Evolutionary conservation across 352 stramenopile species (phyloP).

Genomic region (Salisapilia sapeloensis): DNA sequence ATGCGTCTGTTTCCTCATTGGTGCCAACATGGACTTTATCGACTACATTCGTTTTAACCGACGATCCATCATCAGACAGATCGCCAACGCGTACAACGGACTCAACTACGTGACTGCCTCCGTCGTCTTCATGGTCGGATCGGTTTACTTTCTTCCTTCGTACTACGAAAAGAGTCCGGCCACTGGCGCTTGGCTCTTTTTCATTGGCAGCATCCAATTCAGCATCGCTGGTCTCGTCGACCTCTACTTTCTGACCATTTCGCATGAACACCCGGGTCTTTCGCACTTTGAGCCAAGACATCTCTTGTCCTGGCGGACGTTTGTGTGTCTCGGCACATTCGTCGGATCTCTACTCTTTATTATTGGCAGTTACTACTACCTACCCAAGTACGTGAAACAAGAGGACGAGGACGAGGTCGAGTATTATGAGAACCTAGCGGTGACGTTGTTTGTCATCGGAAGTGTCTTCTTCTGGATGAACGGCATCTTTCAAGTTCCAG

Average conservation of each 20-base stretch:
- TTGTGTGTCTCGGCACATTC: constrained; percentile 32
- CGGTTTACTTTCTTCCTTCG: constrained; percentile 59
- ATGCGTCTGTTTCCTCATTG: constrained; percentile 45
- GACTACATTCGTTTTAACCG: constrained; percentile 42
- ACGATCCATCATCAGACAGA: too few species aligned
- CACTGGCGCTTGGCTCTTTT: constrained; percentile 59
- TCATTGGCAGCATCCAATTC: constrained; percentile 53
- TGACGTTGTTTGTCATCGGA: constrained; percentile 58
- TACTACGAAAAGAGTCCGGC: constrained; percentile 50
- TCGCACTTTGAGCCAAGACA: constrained; percentile 31
- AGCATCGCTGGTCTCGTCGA: constrained; percentile 39
- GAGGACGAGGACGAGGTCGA: constrained; percentile 21
- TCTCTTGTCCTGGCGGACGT: constrained; percentile 26
- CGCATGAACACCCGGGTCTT: constrained; percentile 24
- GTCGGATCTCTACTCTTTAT: constrained; percentile 56
- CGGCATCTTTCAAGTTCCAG: constrained; percentile 31
- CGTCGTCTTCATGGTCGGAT: constrained; percentile 55
- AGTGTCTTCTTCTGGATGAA: constrained; percentile 70
- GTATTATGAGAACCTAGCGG: constrained; percentile 58
- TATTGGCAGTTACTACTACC: constrained; percentile 67
- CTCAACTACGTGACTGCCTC: constrained; percentile 51
- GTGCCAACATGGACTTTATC: constrained; percentile 58
- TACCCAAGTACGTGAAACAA: constrained; percentile 51
- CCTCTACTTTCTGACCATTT: constrained; percentile 41
- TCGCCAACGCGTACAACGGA: constrained; percentile 38